Evolutionary conservation across 352 stramenopile genomes (phyloP).

Genomic region (Elongisporangium prolatum): DNA sequence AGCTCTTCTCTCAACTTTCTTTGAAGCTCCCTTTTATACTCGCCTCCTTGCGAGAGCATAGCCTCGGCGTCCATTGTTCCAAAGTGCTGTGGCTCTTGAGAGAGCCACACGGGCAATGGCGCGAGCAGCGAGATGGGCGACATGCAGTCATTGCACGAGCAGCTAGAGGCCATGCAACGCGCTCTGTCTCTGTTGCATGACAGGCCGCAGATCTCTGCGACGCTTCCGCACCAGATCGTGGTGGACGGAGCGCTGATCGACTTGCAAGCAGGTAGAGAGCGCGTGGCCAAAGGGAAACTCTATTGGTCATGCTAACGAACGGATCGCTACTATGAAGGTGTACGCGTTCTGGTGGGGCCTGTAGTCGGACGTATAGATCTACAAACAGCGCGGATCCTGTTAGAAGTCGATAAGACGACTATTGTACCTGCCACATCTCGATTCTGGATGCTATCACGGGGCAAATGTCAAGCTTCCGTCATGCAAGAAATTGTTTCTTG

Average conservation of each 20-base stretch:
- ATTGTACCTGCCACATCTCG: slow-evolving; percentile 48
- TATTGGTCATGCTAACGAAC: not conserved
- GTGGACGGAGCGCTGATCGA: slow-evolving; percentile 16
- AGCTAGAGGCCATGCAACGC: slow-evolving; percentile 47
- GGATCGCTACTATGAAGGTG: slow-evolving; percentile 14
- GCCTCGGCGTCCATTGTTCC: no score
- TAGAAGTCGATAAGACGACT: slow-evolving; percentile 45
- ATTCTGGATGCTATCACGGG: slow-evolving; percentile 31
- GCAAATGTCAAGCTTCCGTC: slow-evolving; percentile 36
- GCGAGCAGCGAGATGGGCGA: slow-evolving; percentile 29
- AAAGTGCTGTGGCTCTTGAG: no score
- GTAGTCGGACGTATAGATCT: slow-evolving; percentile 64
- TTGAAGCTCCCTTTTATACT: no score
- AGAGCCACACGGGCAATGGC: slow-evolving; percentile 59
- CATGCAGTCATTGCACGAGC: slow-evolving; percentile 20
- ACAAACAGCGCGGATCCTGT: slow-evolving; percentile 42
- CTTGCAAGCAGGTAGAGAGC: not conserved
- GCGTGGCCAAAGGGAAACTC: not conserved
- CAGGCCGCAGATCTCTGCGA: slow-evolving; percentile 8
- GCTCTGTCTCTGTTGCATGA: slow-evolving; percentile 20
- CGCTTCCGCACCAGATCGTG: slow-evolving; percentile 28
- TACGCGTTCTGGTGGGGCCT: slow-evolving; percentile 54
- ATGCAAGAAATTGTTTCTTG: slow-evolving; percentile 16
- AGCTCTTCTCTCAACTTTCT: no score
- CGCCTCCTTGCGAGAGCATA: no score